Evolutionary conservation across 371 early-diverging fungal species (phyloP).

Genomic region (Mortierella sp.): DNA sequence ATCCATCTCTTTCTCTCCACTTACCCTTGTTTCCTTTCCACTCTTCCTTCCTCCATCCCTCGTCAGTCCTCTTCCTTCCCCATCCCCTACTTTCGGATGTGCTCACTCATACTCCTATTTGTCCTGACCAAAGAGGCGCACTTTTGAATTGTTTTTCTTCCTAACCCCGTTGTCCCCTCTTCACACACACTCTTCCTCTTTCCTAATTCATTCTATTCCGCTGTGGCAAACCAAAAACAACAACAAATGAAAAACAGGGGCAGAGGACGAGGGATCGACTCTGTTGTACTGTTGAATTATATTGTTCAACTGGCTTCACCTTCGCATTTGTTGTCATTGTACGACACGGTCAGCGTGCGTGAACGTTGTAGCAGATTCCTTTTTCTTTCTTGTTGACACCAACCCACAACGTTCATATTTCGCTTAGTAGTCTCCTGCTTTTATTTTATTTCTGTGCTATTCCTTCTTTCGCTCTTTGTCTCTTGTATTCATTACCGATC

Average conservation of each 20-base stretch:
- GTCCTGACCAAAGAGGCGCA: not conserved
- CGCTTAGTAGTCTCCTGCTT: not conserved
- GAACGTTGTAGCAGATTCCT: not conserved
- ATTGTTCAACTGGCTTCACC: not conserved
- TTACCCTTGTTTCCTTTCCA: not conserved
- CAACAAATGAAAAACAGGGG: not conserved
- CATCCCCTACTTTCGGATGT: not conserved
- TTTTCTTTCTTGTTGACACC: not conserved
- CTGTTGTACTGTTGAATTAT: not conserved
- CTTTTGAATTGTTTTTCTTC: not conserved
- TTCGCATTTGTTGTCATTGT: not conserved
- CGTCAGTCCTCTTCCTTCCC: not conserved
- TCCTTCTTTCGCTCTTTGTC: not conserved
- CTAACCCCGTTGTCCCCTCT: not conserved
- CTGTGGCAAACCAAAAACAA: not conserved
- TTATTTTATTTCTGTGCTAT: not conserved
- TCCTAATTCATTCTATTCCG: conserved; percentile 6
- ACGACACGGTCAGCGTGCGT: not conserved
- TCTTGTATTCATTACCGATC: not conserved
- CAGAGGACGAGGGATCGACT: not conserved
- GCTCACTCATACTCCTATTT: not conserved
- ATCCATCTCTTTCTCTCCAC: not conserved
- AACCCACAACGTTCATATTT: not conserved
- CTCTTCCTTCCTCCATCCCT: not conserved
- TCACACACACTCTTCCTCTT: not conserved